Percentiles rank a stretch among this genome's conserved stretches.
Evolutionary conservation across 2,329 filamentous ascomycete species (phyloP).

Genomic region (Apiospora hydei): DNA sequence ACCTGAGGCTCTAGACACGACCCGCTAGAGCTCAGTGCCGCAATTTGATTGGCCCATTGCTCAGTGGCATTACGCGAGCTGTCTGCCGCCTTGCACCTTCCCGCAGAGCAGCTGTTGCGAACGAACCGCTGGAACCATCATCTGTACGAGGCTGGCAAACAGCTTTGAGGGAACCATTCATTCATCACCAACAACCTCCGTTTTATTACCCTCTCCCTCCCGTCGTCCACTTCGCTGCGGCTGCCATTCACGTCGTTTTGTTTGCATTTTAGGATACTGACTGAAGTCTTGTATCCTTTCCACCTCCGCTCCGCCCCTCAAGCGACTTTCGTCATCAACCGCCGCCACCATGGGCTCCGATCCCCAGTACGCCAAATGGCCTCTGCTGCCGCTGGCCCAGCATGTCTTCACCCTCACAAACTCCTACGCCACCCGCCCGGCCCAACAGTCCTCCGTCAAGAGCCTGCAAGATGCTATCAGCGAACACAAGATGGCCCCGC

Average conservation of each 20-base stretch:
- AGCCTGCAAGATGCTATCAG: constrained; percentile 81
- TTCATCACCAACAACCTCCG: constrained; percentile 20
- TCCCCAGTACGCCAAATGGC: constrained; percentile 86
- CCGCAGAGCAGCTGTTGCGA: constrained; percentile 21
- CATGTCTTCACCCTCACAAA: constrained; percentile 89
- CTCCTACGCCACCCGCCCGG: constrained; percentile 69
- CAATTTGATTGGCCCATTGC: neutral
- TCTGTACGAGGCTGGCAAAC: constrained; percentile 25
- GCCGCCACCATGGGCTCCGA: constrained; percentile 73
- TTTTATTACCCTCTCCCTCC: neutral
- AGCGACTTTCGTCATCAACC: constrained; percentile 28
- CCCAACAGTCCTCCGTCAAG: constrained; percentile 76
- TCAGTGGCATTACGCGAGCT: constrained; percentile 28
- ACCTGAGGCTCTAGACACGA: constrained; percentile 17
- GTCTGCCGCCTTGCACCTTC: constrained; percentile 28
- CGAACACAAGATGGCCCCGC: constrained; percentile 85
- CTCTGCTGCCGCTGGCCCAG: constrained; percentile 81
- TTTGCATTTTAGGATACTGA: neutral
- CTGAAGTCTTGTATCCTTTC: constrained; percentile 10
- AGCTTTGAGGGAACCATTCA: constrained; percentile 6
- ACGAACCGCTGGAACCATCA: constrained; percentile 19
- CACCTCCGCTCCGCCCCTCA: neutral
- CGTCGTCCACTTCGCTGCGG: neutral
- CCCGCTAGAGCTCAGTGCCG: neutral
- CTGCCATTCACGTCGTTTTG: neutral